These are phyloP conservation scores for Clonostachys rhizophaga DNA, from an alignment of 2,329 filamentous ascomycete genomes.

Conservation along the genomic window DNA sequence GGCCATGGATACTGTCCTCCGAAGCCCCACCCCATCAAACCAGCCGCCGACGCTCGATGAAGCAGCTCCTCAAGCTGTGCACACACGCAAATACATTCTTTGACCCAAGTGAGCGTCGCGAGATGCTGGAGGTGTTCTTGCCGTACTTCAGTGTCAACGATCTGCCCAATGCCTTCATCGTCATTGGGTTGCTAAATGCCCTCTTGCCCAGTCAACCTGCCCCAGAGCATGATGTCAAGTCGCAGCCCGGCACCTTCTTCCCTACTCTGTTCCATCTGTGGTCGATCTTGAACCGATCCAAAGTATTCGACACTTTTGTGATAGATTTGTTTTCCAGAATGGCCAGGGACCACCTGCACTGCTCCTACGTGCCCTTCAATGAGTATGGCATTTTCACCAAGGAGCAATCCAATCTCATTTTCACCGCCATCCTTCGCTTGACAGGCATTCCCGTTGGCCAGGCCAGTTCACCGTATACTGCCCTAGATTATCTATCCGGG, in stretches of 20 bases:
- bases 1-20: conserved; percentile 80
- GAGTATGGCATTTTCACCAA: conserved; percentile 88
- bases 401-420: conserved; percentile 88
- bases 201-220: conserved; percentile 81
- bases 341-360: conserved; percentile 76
- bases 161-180: conserved; percentile 86
- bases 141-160: conserved; percentile 93
- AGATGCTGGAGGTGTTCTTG: conserved; percentile 75
- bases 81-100: conserved; percentile 90
- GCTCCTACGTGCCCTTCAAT: conserved; percentile 71
- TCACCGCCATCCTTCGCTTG: conserved; percentile 82
- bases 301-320: conserved; percentile 79
- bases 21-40: conserved; percentile 68
- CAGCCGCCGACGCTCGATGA: conserved; percentile 49
- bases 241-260: conserved; percentile 84
- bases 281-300: conserved; percentile 89
- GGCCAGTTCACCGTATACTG: conserved; percentile 85
- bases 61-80: conserved; percentile 79
- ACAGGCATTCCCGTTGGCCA: conserved; percentile 97
- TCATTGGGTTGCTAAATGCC: conserved; percentile 81
- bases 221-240: conserved; percentile 63
- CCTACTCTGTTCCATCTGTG: conserved; percentile 96
- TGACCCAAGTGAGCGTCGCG: conserved; percentile 78
- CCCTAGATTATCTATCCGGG: conserved; percentile 78
- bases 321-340: conserved; percentile 87